Evolutionary conservation across 2,329 filamentous ascomycete genomes (phyloP).

Genomic region (Pyrenophora tritici-repentis): DNA sequence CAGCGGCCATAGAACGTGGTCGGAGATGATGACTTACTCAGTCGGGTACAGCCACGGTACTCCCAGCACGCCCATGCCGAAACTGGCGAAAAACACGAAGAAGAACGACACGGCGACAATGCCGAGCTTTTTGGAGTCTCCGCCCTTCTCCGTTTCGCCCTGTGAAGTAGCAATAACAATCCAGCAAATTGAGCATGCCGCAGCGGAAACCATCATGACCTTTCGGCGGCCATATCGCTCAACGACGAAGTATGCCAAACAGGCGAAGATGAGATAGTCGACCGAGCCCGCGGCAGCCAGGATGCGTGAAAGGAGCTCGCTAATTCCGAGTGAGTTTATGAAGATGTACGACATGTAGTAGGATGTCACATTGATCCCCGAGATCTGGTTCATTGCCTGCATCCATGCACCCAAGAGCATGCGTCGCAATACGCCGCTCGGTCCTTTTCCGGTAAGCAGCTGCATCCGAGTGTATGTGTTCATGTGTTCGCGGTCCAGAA

Average conservation of each 20-base stretch:
- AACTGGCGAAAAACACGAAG: constrained; percentile 43
- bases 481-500: constrained; percentile 52
- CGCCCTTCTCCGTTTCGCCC: constrained; percentile 49
- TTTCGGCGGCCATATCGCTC: constrained; percentile 55
- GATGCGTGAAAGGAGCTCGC: constrained; percentile 40
- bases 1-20: neutral
- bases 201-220: constrained; percentile 56
- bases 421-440: constrained; percentile 49
- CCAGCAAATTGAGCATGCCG: constrained; percentile 57
- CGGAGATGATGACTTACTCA: constrained; percentile 17
- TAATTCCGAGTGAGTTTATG: constrained; percentile 48
- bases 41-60: constrained; percentile 46
- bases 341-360: constrained; percentile 53
- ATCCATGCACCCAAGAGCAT: constrained; percentile 54
- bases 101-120: constrained; percentile 56
- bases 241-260: constrained; percentile 52
- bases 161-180: constrained; percentile 54
- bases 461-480: constrained; percentile 54
- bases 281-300: constrained; percentile 53
- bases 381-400: constrained; percentile 54
- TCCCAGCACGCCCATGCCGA: constrained; percentile 43
- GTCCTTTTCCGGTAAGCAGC: constrained; percentile 50
- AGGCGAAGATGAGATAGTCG: constrained; percentile 54
- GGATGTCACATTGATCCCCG: constrained; percentile 40
- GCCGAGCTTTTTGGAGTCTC: constrained; percentile 51